phyloP scores from a whole-genome alignment of 164 flowering plant genomes.

The Aristolochia californica region DNA sequence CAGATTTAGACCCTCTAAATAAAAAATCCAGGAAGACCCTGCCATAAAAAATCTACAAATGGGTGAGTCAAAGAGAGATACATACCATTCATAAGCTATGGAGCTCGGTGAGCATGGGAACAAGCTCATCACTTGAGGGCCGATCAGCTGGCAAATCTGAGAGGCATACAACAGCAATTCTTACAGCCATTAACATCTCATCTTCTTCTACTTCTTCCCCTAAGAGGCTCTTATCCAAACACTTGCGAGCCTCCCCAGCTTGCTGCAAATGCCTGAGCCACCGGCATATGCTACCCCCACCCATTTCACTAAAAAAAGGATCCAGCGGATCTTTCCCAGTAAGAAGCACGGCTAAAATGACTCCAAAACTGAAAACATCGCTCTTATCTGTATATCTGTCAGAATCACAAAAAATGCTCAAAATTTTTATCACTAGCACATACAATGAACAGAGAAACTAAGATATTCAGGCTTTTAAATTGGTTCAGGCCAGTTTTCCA shows the following conservation, averaged over 20 bases:
- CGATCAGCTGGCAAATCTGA: conserved; percentile 82
- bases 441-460: too few species aligned
- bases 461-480: too few species aligned
- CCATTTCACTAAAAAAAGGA: conserved; percentile 52
- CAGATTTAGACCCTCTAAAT: too few species aligned
- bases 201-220: conserved; percentile 88
- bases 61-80: background rate
- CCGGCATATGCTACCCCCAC: conserved; percentile 58
- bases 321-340: conserved; percentile 79
- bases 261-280: conserved; percentile 87
- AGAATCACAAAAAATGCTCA: background rate
- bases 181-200: conserved; percentile 97
- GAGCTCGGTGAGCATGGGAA: conserved; percentile 86
- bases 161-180: conserved; percentile 76
- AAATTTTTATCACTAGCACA: too few species aligned
- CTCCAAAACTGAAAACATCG: conserved; percentile 90
- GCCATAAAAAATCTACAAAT: too few species aligned
- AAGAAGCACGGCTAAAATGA: conserved; percentile 64
- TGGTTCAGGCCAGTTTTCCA: too few species aligned
- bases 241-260: conserved; percentile 71
- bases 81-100: conserved; percentile 57
- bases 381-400: conserved; percentile 77
- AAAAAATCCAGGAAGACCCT: too few species aligned
- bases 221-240: conserved; percentile 58
- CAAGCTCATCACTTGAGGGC: conserved; percentile 93